Base-by-base conservation (phyloP, 208 protist genomes). In the Trypanosomatidae sp. region DNA sequence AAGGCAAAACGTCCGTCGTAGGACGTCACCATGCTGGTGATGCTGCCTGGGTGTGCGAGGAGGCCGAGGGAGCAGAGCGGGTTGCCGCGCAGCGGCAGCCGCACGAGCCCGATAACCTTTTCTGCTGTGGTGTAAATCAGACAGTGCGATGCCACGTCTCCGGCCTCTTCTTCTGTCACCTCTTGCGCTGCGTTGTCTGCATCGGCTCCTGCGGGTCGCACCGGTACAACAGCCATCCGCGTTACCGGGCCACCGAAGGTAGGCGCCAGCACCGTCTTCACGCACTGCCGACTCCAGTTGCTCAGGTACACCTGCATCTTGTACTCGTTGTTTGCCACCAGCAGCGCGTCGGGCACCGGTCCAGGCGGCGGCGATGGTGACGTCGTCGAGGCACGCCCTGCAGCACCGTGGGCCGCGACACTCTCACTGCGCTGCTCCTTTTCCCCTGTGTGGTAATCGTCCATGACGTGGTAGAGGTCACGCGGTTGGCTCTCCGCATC, bases 181-280 rank as follows among this genome's bases (percentile, higher is more conserved):
- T n/a, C n/a, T n/a, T n/a, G n/a, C n/a, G n/a, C n/a, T n/a, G n/a
- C n/a, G n/a, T n/a, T n/a, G n/a, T n/a, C n/a, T n/a, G n/a, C n/a
- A n/a, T n/a, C n/a, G n/a, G n/a, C n/a, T n/a, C n/a, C n/a, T n/a
- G n/a, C n/a, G n/a, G n/a, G n/a, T n/a, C n/a, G n/a, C 4, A 59
- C 30, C 17, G 84, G 74, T 41, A 87, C 79, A 9, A 78, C 82
- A 17, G 87, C 84, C 81, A 98, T 86, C 53, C 75, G 68, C n/a
- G 80, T 82, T 0, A 98, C 62, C 0, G 97, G 93, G 8, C 95
- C 95, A 30, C 96, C 97, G 87, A 97, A 98, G 4, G 96, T 98
- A n/a, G 97, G 97, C 7, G 83, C 80, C 8, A 98, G 73, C 22
- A 97, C 79, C 13, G 95, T 98, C 67, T 93, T 92, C 47, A 95